Percentiles rank a stretch among this genome's conserved stretches.
phyloP scores from a whole-genome alignment of 2,329 filamentous ascomycete species.

The Phaeoacremonium minimum region DNA sequence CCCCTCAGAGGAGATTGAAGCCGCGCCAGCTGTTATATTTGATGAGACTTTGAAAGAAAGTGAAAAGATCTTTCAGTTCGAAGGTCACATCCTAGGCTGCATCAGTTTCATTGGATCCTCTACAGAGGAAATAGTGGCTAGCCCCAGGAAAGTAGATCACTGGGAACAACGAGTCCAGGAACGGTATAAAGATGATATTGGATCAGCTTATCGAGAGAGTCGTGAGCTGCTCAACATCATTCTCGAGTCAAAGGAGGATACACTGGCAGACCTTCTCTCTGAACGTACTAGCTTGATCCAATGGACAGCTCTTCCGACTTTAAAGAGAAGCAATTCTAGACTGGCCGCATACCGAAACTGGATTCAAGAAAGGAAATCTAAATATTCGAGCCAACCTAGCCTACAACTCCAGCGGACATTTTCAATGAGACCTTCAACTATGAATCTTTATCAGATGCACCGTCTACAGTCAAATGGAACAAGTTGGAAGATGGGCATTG shows the following conservation, averaged over 20 bases:
- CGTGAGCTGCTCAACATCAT: not conserved
- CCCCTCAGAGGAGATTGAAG: no score
- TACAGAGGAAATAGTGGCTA: not conserved
- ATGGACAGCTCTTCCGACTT: not conserved
- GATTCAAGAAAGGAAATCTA: not conserved
- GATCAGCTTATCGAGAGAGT: not conserved
- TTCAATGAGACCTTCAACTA: no score
- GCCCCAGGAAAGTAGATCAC: not conserved
- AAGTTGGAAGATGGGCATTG: not conserved
- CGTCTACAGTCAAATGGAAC: not conserved
- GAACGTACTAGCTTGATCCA: not conserved
- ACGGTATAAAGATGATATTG: not conserved
- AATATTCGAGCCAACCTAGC: not conserved
- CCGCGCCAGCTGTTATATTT: no score
- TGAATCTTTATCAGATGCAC: not conserved
- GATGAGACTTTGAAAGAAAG: no score
- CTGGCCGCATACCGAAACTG: not conserved
- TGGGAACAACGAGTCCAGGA: not conserved
- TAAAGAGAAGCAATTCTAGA: not conserved
- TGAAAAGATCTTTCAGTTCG: not conserved
- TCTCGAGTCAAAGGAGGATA: not conserved
- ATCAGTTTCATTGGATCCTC: conserved; percentile 1
- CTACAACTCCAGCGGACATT: not conserved
- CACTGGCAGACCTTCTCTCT: not conserved
- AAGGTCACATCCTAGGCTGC: not conserved